phyloP scores from a whole-genome alignment of 768 basidiomycete species.

The Boletus rubropictus region DNA sequence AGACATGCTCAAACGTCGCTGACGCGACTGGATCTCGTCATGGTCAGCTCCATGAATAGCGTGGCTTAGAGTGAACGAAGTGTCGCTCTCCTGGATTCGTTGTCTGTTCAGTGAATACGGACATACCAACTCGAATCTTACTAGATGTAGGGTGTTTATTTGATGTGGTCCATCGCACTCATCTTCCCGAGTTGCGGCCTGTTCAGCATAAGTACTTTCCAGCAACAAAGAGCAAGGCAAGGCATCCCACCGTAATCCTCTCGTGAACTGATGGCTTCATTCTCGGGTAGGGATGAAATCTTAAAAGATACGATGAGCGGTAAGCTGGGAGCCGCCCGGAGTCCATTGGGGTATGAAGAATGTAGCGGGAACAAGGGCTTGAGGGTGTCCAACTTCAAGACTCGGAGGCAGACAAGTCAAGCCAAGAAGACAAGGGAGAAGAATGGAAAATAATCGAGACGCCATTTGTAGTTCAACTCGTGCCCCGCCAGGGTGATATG shows the following conservation, averaged over 20 bases:
- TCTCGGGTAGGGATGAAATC: constrained; percentile 30
- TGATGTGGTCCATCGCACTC: background rate
- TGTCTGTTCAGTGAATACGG: background rate
- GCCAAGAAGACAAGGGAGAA: background rate
- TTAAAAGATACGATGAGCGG: constrained; percentile 25
- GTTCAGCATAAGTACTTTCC: constrained; percentile 7
- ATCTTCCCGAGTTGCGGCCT: constrained; percentile 8
- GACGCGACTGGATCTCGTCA: background rate
- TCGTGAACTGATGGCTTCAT: constrained; percentile 19
- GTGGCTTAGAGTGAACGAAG: background rate
- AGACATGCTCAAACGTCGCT: constrained; percentile 15
- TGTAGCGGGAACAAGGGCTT: background rate
- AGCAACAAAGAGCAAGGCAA: constrained; percentile 2
- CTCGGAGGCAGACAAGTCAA: constrained; percentile 1
- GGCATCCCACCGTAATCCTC: constrained; percentile 20
- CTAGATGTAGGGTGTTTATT: background rate
- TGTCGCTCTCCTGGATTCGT: constrained; percentile 9
- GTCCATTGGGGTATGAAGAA: constrained; percentile 14
- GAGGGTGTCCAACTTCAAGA: background rate
- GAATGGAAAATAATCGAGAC: background rate
- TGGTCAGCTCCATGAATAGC: constrained; percentile 5
- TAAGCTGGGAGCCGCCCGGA: constrained; percentile 16
- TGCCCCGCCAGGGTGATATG: constrained; percentile 19
- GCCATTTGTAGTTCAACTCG: constrained; percentile 18
- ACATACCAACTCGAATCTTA: background rate